Evolutionary conservation across 768 basidiomycete species (phyloP).

Genomic region (Galerina sulciceps): DNA sequence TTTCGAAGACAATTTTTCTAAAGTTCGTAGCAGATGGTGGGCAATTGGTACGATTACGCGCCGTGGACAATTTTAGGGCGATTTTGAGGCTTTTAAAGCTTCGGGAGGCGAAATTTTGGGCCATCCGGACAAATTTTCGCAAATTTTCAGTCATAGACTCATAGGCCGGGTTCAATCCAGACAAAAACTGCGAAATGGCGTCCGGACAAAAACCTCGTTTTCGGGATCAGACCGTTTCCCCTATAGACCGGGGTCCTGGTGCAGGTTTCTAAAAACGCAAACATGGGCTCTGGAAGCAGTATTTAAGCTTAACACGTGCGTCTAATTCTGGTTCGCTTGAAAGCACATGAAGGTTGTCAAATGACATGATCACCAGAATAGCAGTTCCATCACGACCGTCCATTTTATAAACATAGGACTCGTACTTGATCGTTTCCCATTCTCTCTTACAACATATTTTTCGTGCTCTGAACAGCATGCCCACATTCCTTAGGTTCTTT

Average conservation of each 20-base stretch:
- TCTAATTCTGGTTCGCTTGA: too few relatives aligned
- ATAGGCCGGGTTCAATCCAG: slow-evolving; percentile 2
- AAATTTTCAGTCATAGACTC: background rate
- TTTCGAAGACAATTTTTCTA: too few relatives aligned
- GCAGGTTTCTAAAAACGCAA: too few relatives aligned
- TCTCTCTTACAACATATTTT: background rate
- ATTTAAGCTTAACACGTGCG: too few relatives aligned
- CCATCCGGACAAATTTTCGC: slow-evolving; percentile 5
- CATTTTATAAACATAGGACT: background rate
- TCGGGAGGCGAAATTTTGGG: too few relatives aligned
- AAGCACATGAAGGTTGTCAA: slow-evolving; percentile 4
- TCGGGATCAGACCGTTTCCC: slow-evolving; percentile 5
- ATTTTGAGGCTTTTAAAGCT: too few relatives aligned
- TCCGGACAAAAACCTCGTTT: slow-evolving; percentile 8
- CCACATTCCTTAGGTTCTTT: slow-evolving; percentile 4
- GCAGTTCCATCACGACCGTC: background rate
- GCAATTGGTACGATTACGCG: too few relatives aligned
- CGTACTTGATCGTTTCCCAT: background rate
- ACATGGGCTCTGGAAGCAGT: too few relatives aligned
- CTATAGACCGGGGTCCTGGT: slow-evolving; percentile 5
- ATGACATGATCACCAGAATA: background rate
- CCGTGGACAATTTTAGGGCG: too few relatives aligned
- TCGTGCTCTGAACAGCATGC: background rate
- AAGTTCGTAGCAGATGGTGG: too few relatives aligned
- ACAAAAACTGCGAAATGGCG: background rate